Evolutionary conservation across 805 yeast species (phyloP).

Genomic region (Myxozyma neotropica): DNA sequence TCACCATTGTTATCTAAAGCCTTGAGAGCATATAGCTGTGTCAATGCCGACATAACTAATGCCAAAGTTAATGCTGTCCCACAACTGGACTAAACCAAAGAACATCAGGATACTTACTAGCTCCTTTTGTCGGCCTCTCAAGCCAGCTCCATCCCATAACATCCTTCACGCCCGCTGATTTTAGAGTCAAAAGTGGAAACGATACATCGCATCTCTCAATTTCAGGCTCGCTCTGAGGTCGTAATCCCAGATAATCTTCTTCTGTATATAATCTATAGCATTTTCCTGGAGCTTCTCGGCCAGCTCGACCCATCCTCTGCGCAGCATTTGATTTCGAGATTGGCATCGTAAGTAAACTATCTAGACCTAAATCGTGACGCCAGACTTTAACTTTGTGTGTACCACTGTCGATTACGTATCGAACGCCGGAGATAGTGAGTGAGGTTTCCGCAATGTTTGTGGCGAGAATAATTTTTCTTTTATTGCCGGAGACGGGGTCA

Average conservation of each 20-base stretch:
- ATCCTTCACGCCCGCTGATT: slow-evolving; percentile 80
- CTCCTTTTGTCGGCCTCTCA: slow-evolving; percentile 81
- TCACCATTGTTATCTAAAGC: slow-evolving; percentile 78
- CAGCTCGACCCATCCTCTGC: slow-evolving; percentile 99
- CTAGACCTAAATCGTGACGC: slow-evolving; percentile 79
- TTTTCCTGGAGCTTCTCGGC: slow-evolving; percentile 93
- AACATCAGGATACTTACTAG: slow-evolving; percentile 42
- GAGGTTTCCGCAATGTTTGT: slow-evolving; percentile 99
- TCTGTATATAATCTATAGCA: slow-evolving; percentile 84
- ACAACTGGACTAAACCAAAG: too few relatives aligned
- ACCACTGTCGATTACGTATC: slow-evolving; percentile 92
- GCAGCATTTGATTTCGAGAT: slow-evolving; percentile 92
- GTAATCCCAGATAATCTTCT: slow-evolving; percentile 60
- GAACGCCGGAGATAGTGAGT: slow-evolving; percentile 90
- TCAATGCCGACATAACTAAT: slow-evolving; percentile 65
- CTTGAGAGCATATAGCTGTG: slow-evolving; percentile 72
- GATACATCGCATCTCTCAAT: slow-evolving; percentile 84
- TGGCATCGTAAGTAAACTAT: slow-evolving; percentile 90
- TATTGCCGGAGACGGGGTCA: slow-evolving; percentile 59
- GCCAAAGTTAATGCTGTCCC: background rate
- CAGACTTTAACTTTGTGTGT: slow-evolving; percentile 90
- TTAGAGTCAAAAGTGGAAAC: slow-evolving; percentile 80
- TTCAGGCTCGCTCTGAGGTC: slow-evolving; percentile 88
- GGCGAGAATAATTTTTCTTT: slow-evolving; percentile 84
- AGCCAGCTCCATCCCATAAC: slow-evolving; percentile 89